Evolutionary conservation across 257 asterid species (phyloP), one percentile per base, ranked within the genome.

Genomic region (Nicotiana knightiana): DNA sequence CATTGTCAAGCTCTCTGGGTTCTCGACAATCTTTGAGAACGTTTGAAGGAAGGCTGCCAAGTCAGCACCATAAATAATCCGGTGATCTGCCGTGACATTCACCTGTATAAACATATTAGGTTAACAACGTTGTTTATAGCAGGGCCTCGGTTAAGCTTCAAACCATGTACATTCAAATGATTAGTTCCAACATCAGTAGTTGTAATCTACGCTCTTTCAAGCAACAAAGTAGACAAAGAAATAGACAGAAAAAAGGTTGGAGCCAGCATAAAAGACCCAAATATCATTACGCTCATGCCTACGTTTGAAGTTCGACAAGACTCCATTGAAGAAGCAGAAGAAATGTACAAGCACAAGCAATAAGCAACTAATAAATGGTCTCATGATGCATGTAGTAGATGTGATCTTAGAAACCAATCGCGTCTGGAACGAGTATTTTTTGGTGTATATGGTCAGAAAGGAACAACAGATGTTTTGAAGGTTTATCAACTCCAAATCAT

Each of bases 21-120:
- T 89, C 88, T 92, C 91, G 66, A 92, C 63, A 46, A 93, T 92
- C 91, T 87, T 92, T 55, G 96, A 59, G 66, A 93, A 92, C 17
- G 97, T 90, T 67, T 90, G 92, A 28, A 94, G 93, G 90, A 94
- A 94, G 2, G 92, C 94, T 58, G 97, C 97, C 87, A 94, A 86
- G 80, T 94, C 98, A 51, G 97, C 97, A 4, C 97, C 98, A 82
- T 94, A 94, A 28, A 94, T 86, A 81, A 91, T 88, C 64, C 97
- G 86, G 82, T 94, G 98, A 85, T 94, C 98, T 15, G 97, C 97
- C 1, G 98, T 94, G 39, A 91, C 92, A 67, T 91, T 92, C 85
- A 93, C 97, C 98, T 92, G 91, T 64, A 82, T 82, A 85, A 21
- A 32, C 2, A 58, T 32, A 4, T 39, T 39, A 6, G 48, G 48